A percentile compares a stretch with the other conserved stretches of the same genome.
phyloP scores from a whole-genome alignment of 129 eudicot genomes.

The Ambrosia trifida region DNA sequence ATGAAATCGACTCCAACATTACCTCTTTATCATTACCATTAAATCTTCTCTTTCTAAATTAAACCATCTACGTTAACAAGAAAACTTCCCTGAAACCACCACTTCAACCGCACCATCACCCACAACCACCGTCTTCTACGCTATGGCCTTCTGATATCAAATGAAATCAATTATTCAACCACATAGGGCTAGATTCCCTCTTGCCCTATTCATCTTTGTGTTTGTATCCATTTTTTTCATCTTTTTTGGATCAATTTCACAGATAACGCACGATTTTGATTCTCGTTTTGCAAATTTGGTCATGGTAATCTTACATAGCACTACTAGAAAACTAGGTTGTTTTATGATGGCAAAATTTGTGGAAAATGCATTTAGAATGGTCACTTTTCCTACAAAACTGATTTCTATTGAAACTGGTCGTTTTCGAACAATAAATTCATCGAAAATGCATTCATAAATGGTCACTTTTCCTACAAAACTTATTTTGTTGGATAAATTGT shows the following conservation, averaged over 20 bases:
- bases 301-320: constrained; percentile 20
- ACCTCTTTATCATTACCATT: constrained; percentile 12
- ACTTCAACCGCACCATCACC: constrained; percentile 7
- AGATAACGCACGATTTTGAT: constrained; percentile 21
- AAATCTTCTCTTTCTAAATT: constrained; percentile 17
- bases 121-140: not conserved
- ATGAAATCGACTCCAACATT: constrained; percentile 18
- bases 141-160: constrained; percentile 1
- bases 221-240: not conserved
- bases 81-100: constrained; percentile 19
- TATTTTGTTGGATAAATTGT: too few relatives aligned
- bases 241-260: constrained; percentile 14
- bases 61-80: constrained; percentile 15
- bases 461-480: too few relatives aligned
- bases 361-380: too few relatives aligned
- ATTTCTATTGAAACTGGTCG: too few relatives aligned
- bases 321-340: too few relatives aligned
- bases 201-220: constrained; percentile 14
- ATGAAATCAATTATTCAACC: constrained; percentile 11
- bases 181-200: constrained; percentile 21
- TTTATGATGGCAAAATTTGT: too few relatives aligned
- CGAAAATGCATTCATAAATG: too few relatives aligned
- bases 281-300: constrained; percentile 4
- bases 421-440: too few relatives aligned
- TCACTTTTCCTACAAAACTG: too few relatives aligned